phyloP scores from a whole-genome alignment of 768 basidiomycete genomes.

The Mycena haematopus region DNA sequence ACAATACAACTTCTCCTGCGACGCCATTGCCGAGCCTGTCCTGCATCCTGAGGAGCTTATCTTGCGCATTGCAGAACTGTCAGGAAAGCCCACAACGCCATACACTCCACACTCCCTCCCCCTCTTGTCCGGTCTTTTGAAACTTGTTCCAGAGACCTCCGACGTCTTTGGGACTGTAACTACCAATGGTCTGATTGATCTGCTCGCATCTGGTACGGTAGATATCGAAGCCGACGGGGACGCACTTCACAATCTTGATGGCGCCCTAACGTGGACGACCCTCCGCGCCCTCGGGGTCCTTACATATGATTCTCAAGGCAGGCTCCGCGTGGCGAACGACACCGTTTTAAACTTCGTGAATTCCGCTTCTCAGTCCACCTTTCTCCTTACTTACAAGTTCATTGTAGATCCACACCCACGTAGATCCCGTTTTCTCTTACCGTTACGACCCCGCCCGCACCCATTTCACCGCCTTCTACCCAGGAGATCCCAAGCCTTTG shows the following conservation, averaged over 20 bases:
- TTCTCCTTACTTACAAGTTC: too few species aligned
- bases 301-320: conserved; percentile 7
- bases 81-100: background rate
- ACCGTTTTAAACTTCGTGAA: too few species aligned
- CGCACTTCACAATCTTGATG: background rate
- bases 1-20: conserved; percentile 4
- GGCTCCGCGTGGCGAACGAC: too few species aligned
- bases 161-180: background rate
- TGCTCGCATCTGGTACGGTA: conserved; percentile 17
- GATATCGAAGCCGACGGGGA: background rate
- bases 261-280: conserved; percentile 6
- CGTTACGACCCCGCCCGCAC: too few species aligned
- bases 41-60: conserved; percentile 11
- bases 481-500: too few species aligned
- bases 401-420: too few species aligned
- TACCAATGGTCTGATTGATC: conserved; percentile 11
- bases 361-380: too few species aligned
- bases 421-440: too few species aligned
- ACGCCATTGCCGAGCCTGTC: background rate
- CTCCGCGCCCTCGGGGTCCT: conserved; percentile 10
- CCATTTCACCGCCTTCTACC: too few species aligned
- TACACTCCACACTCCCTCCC: background rate
- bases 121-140: conserved; percentile 3
- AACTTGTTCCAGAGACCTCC: background rate
- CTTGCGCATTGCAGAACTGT: background rate